Conservation (phyloP, 2,329 filamentous ascomycete species). For the Cytospora paraplurivora region DNA sequence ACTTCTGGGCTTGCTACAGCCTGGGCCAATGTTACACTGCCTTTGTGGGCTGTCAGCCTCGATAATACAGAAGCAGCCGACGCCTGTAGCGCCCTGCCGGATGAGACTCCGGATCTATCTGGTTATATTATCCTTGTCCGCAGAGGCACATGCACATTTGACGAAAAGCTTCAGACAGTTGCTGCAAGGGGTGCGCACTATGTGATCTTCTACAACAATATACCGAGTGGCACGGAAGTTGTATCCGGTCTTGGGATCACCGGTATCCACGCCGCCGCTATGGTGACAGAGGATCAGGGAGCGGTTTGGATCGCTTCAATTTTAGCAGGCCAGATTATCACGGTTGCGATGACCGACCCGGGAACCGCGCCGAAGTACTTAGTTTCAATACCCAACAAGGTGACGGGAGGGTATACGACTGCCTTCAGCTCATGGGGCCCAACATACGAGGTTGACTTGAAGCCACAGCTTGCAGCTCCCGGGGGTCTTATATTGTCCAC, state of each 20-base stretch:
- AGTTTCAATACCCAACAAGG: conserved; percentile 42
- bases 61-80: conserved; percentile 51
- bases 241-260: conserved; percentile 39
- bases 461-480: conserved; percentile 51
- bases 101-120: conserved; percentile 58
- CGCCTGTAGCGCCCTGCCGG: conserved; percentile 55
- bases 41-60: conserved; percentile 52
- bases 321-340: conserved; percentile 46
- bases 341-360: conserved; percentile 48
- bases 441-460: conserved; percentile 49
- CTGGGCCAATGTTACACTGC: conserved; percentile 50
- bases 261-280: conserved; percentile 43
- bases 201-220: conserved; percentile 64
- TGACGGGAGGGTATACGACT: conserved; percentile 49
- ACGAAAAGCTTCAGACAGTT: conserved; percentile 55
- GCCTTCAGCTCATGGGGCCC: conserved; percentile 49
- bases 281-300: conserved; percentile 47
- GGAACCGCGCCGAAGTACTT: conserved; percentile 41
- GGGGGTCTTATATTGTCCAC: conserved; percentile 56
- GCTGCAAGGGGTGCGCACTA: conserved; percentile 60
- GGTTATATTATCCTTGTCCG: conserved; percentile 61
- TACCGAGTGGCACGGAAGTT: conserved; percentile 36
- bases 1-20: conserved; percentile 43
- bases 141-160: conserved; percentile 59
- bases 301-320: conserved; percentile 48